Evolutionary conservation across 768 basidiomycete genomes (phyloP).

Genomic region (Gloeophyllum trabeum): DNA sequence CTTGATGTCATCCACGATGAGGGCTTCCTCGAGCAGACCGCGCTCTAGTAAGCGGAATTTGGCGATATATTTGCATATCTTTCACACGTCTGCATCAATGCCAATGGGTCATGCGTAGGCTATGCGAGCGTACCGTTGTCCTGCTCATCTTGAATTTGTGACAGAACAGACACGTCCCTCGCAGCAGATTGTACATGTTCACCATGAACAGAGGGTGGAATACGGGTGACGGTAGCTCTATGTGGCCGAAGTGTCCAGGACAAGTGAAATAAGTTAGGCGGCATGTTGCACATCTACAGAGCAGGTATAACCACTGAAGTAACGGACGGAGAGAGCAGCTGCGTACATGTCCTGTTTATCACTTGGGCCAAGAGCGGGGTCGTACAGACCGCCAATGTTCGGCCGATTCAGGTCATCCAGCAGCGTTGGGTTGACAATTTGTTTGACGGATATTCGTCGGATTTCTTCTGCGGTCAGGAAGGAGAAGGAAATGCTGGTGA

Average conservation of each 20-base stretch:
- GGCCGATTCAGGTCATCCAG: conserved; percentile 92
- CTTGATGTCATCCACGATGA: conserved; percentile 60
- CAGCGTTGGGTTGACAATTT: conserved; percentile 86
- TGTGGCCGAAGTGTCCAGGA: conserved; percentile 97
- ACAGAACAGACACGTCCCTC: conserved; percentile 88
- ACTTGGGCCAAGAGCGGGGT: conserved; percentile 88
- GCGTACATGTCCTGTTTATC: conserved; percentile 83
- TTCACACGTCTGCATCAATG: conserved; percentile 1
- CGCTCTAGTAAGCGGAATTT: conserved; percentile 84
- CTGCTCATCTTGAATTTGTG: conserved; percentile 80
- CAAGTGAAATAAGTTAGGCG: conserved; percentile 88
- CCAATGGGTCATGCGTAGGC: neutral
- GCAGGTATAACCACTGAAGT: conserved; percentile 1
- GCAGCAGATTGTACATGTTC: conserved; percentile 79
- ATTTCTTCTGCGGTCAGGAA: conserved; percentile 85
- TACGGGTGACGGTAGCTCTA: conserved; percentile 89
- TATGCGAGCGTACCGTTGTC: conserved; percentile 41
- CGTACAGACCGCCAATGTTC: conserved; percentile 87
- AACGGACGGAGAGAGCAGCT: conserved; percentile 1
- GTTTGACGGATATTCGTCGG: conserved; percentile 92
- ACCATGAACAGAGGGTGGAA: conserved; percentile 95
- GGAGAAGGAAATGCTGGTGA: conserved; percentile 83
- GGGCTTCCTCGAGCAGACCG: conserved; percentile 77
- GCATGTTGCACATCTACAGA: conserved; percentile 81
- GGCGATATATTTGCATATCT: conserved; percentile 78